Percentiles rank a stretch among this genome's conserved stretches.
Evolutionary conservation across 768 basidiomycete genomes (phyloP).

Genomic region (Flagelloscypha sp.): DNA sequence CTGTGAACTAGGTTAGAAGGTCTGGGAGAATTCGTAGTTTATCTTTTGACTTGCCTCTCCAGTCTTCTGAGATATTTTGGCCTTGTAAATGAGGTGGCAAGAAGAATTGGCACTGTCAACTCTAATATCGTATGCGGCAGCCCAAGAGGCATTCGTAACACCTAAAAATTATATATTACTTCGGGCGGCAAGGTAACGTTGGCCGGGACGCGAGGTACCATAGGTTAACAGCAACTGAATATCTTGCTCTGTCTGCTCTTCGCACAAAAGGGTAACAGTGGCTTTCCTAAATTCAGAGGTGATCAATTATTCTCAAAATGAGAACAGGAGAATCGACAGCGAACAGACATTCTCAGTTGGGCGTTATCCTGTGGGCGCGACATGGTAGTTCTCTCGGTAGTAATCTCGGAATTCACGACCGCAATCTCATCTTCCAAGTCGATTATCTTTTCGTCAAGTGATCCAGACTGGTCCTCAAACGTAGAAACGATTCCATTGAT

Average conservation of each 20-base stretch:
- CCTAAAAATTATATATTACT: constrained; percentile 4
- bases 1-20: constrained; percentile 5
- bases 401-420: constrained; percentile 9
- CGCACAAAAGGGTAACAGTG: too few species aligned
- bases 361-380: constrained; percentile 8
- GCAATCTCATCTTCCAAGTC: constrained; percentile 13
- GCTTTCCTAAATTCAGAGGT: too few species aligned
- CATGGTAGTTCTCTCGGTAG: constrained; percentile 1
- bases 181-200: neutral
- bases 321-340: too few species aligned
- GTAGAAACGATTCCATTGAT: constrained; percentile 12
- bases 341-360: constrained; percentile 9
- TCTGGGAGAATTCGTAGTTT: too few species aligned
- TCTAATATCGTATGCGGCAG: constrained; percentile 15
- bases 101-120: constrained; percentile 13
- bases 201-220: constrained; percentile 10
- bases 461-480: constrained; percentile 10
- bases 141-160: constrained; percentile 13
- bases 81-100: constrained; percentile 15
- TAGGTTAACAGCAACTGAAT: constrained; percentile 17
- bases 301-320: too few species aligned
- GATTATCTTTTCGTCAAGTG: constrained; percentile 10
- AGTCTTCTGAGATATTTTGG: constrained; percentile 12
- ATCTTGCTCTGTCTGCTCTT: constrained; percentile 12
- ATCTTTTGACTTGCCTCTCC: constrained; percentile 14